Evolutionary conservation across 2,329 filamentous ascomycete species (phyloP).

Genomic region (Phaeosphaeria sp.): DNA sequence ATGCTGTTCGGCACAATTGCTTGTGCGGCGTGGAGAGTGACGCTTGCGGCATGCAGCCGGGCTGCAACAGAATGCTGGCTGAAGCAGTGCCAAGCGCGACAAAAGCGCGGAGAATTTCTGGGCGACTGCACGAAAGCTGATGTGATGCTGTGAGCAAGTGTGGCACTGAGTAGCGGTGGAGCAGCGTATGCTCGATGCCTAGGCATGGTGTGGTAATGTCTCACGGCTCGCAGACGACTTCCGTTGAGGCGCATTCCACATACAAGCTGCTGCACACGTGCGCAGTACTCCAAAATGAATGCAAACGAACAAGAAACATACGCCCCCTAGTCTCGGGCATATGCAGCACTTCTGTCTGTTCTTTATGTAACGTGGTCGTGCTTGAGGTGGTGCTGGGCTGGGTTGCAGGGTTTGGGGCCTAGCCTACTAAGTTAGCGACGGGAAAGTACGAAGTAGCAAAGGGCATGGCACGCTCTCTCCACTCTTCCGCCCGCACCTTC

Average conservation of each 20-base stretch:
- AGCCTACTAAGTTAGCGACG: slow-evolving; percentile 12
- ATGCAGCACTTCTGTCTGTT: background rate
- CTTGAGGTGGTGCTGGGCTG: background rate
- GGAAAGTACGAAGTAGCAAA: background rate
- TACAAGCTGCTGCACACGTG: background rate
- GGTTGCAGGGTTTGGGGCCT: background rate
- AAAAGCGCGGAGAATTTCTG: background rate
- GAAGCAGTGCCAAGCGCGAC: background rate
- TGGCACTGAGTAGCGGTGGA: background rate
- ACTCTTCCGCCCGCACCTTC: slow-evolving; percentile 15
- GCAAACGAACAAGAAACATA: background rate
- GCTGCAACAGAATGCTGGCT: background rate
- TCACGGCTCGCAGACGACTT: background rate
- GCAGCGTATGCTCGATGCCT: background rate
- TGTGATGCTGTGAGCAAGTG: background rate
- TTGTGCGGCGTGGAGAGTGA: background rate
- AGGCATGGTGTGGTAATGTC: background rate
- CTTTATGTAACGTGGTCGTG: background rate
- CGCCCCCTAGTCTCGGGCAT: background rate
- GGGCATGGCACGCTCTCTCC: background rate
- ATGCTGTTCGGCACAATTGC: background rate
- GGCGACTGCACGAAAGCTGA: background rate
- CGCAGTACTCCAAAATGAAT: background rate
- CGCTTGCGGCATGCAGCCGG: background rate
- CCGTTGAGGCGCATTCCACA: background rate